Conservation (phyloP, 2,329 filamentous ascomycete genomes). For the Calycina herbarum region DNA sequence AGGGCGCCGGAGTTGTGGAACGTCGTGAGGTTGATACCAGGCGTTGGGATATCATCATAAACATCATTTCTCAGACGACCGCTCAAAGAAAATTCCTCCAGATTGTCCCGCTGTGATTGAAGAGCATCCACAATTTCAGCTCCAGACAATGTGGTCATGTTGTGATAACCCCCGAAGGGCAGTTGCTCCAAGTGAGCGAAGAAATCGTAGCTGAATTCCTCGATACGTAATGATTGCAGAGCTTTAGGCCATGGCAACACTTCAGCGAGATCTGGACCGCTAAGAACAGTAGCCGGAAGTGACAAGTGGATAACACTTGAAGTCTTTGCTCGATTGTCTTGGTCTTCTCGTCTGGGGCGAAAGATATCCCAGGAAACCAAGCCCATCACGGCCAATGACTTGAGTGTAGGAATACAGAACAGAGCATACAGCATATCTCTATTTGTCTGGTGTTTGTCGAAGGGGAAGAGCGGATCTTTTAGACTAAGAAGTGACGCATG, state of each 20-base stretch:
- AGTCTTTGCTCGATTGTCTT: neutral
- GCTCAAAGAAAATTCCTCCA: neutral
- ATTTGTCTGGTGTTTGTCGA: neutral
- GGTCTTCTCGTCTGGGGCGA: no score
- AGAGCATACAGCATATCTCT: neutral
- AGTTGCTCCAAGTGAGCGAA: neutral
- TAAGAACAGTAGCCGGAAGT: neutral
- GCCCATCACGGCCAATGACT: neutral
- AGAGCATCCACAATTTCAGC: neutral
- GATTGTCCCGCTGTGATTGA: neutral
- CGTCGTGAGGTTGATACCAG: neutral
- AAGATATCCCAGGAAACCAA: neutral
- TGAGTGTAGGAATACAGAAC: neutral
- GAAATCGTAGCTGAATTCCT: neutral
- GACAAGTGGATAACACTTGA: neutral
- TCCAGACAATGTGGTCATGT: neutral
- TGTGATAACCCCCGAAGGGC: no score
- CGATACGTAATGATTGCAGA: neutral
- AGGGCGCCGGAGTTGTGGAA: neutral
- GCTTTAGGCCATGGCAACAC: neutral
- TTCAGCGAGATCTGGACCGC: neutral
- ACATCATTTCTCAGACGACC: no score
- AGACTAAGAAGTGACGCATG: neutral
- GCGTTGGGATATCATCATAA: neutral
- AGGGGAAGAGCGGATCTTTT: neutral